Percentiles rank a stretch among this genome's conserved stretches.
Conservation (phyloP, 805 yeast genomes). For the Lipomyces chichibuensis region DNA sequence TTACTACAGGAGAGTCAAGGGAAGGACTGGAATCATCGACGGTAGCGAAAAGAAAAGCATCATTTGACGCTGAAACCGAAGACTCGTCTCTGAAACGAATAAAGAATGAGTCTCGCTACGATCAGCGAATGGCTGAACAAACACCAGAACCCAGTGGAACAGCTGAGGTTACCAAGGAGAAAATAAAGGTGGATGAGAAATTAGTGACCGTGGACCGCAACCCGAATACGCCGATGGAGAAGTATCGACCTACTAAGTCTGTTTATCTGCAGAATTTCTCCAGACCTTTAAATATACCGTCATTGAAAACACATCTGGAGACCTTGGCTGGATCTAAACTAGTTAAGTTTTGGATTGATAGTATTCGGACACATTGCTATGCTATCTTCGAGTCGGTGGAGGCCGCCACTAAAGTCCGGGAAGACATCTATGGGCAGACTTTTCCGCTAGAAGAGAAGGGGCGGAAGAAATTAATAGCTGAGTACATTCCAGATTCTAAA, state of each 20-base stretch:
- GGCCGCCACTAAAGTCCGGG: constrained; percentile 23
- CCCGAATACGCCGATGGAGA: constrained; percentile 9
- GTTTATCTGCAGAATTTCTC: constrained; percentile 30
- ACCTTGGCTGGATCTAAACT: constrained; percentile 12
- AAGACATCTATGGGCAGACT: constrained; percentile 17
- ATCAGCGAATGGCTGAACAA: neutral
- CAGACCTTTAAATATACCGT: constrained; percentile 28
- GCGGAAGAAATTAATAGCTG: constrained; percentile 17
- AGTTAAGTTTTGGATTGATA: constrained; percentile 28
- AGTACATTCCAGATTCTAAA: constrained; percentile 26
- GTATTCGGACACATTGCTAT: constrained; percentile 32
- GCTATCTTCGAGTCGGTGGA: constrained; percentile 11
- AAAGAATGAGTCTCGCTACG: constrained; percentile 5
- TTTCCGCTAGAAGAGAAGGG: constrained; percentile 33
- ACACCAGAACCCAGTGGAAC: neutral
- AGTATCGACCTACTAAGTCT: constrained; percentile 15
- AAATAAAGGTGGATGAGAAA: neutral
- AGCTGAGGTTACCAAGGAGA: neutral
- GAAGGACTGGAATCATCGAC: neutral
- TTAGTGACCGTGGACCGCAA: constrained; percentile 7
- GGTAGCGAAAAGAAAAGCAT: neutral
- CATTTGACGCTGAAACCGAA: neutral
- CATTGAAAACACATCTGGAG: constrained; percentile 17
- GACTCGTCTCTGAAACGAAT: neutral
- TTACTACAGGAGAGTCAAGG: neutral